These are phyloP conservation scores for Sisymbrium irio DNA, from an alignment of 345 rosid genomes.

Conservation along the genomic window DNA sequence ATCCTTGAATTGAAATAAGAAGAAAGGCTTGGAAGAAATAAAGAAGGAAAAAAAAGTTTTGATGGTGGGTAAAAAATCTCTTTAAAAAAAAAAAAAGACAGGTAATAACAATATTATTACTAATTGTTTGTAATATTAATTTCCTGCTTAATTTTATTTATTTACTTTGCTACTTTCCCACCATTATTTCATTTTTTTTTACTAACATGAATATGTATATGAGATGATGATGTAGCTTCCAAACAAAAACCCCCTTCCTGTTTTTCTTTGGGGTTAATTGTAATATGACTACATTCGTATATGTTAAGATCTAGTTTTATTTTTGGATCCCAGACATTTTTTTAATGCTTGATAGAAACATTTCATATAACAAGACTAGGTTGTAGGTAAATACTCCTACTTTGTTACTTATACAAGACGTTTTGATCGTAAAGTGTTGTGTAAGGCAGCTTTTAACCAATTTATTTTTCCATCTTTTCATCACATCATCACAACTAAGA, in stretches of 20 bases:
- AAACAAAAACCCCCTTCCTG: constrained; percentile 12
- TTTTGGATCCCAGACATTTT: neutral
- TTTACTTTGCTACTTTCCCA: constrained; percentile 8
- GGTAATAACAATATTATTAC: constrained; percentile 24
- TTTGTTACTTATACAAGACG: neutral
- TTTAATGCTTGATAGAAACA: neutral
- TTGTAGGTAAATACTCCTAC: too few relatives aligned
- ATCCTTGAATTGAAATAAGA: constrained; percentile 19
- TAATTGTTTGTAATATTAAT: constrained; percentile 27
- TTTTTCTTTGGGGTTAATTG: constrained; percentile 29
- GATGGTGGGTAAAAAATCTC: constrained; percentile 27
- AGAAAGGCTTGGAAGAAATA: constrained; percentile 27
- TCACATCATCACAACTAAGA: neutral
- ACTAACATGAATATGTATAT: constrained; percentile 26
- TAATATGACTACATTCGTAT: constrained; percentile 5
- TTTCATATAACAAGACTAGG: too few relatives aligned
- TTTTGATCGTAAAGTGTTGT: neutral
- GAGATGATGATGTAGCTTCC: constrained; percentile 19
- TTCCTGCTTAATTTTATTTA: constrained; percentile 2
- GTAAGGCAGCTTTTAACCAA: neutral
- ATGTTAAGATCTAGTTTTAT: too few relatives aligned
- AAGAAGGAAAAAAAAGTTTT: constrained; percentile 10
- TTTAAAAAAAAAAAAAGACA: neutral
- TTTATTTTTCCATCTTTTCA: neutral
- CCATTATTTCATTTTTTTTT: constrained; percentile 13